Percentiles rank a stretch among this genome's conserved stretches.
Conservation (phyloP, 768 basidiomycete genomes). For the Amanita rimosa region DNA sequence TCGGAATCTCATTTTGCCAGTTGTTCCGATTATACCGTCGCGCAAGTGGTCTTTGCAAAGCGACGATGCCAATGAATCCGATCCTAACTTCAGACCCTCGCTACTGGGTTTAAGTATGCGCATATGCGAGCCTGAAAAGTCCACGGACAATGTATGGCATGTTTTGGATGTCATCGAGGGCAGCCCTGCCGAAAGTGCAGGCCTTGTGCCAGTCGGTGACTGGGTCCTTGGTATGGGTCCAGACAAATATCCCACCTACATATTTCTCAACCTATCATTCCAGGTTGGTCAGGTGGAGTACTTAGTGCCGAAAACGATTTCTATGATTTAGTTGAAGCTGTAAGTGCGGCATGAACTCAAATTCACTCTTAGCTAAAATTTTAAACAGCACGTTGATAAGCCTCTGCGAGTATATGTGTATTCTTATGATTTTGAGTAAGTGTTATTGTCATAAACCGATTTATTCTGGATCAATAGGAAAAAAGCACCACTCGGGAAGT, state of each 20-base stretch:
- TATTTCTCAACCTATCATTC: slow-evolving; percentile 42
- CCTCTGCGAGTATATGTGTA: slow-evolving; percentile 93
- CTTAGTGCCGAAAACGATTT: slow-evolving; percentile 90
- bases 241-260: neutral
- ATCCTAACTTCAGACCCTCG: slow-evolving; percentile 56
- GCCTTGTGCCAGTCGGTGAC: slow-evolving; percentile 83
- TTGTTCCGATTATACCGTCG: slow-evolving; percentile 78
- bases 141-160: slow-evolving; percentile 95
- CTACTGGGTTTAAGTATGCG: slow-evolving; percentile 91
- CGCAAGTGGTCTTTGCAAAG: slow-evolving; percentile 57
- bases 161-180: slow-evolving; percentile 95
- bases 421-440: slow-evolving; percentile 93
- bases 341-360: slow-evolving; percentile 23
- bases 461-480: slow-evolving; percentile 6
- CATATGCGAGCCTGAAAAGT: slow-evolving; percentile 81
- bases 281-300: slow-evolving; percentile 93
- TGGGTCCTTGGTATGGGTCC: slow-evolving; percentile 29
- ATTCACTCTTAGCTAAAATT: slow-evolving; percentile 1
- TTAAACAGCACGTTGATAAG: slow-evolving; percentile 77
- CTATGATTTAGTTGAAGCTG: slow-evolving; percentile 89
- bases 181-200: slow-evolving; percentile 92
- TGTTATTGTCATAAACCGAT: slow-evolving; percentile 7
- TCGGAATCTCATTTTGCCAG: slow-evolving; percentile 26
- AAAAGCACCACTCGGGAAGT: slow-evolving; percentile 83
- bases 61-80: slow-evolving; percentile 26